Evolutionary conservation across 495 filamentous ascomycete genomes (phyloP).

Genomic region (Tuber microsphaerosporum): DNA sequence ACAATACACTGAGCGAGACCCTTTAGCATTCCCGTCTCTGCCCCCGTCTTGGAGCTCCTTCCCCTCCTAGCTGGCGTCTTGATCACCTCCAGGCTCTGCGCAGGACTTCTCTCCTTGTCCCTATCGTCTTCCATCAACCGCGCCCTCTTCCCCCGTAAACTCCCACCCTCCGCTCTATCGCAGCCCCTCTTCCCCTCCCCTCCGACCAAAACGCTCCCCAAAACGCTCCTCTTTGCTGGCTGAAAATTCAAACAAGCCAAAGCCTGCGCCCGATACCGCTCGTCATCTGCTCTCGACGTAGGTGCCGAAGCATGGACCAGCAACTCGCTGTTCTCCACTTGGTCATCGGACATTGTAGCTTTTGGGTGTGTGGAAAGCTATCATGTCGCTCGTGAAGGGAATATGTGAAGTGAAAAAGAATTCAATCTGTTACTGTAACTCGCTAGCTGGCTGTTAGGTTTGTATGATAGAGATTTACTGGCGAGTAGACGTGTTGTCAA

Average conservation of each 20-base stretch:
- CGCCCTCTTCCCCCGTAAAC: not conserved
- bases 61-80: not conserved
- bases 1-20: not conserved
- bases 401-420: not conserved
- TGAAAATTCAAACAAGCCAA: conserved; percentile 27
- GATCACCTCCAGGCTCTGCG: not conserved
- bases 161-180: not conserved
- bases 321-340: conserved; percentile 24
- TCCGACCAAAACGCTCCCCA: not conserved
- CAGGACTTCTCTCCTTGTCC: not conserved
- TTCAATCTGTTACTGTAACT: not conserved
- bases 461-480: not conserved
- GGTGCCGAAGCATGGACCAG: conserved; percentile 31
- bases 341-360: conserved; percentile 27
- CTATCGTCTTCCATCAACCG: not conserved
- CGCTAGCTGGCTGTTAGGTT: not conserved
- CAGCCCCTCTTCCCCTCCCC: not conserved
- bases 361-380: not conserved
- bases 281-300: conserved; percentile 30
- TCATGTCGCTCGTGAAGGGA: not conserved
- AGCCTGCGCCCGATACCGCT: conserved; percentile 24
- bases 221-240: conserved; percentile 20
- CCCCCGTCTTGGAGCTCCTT: not conserved
- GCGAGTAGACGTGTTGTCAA: not conserved
- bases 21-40: not conserved